Conservation (phyloP, 345 rosid genomes). For the Linum lewisii region DNA sequence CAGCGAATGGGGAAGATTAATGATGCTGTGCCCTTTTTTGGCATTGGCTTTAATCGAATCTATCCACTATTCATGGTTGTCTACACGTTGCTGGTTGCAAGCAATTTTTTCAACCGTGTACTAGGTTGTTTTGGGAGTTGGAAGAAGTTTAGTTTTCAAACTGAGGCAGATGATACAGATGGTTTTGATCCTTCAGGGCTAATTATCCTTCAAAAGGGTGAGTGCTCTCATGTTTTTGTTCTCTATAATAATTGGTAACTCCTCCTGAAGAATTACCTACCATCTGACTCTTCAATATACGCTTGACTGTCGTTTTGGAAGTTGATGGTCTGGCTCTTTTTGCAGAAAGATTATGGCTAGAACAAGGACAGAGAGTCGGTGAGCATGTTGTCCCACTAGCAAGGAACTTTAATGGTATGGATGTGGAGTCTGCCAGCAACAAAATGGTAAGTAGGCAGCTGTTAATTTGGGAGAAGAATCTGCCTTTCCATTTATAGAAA, state of each 20-base stretch:
- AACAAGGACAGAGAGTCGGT: conserved; percentile 74
- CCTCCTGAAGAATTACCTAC: background rate
- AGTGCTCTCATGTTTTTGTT: background rate
- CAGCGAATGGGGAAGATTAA: conserved; percentile 97
- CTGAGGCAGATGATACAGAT: conserved; percentile 73
- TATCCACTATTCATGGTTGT: conserved; percentile 97
- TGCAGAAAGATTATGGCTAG: conserved; percentile 80
- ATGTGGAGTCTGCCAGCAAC: conserved; percentile 49
- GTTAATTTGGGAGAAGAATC: no score
- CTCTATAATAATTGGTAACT: background rate
- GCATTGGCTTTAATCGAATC: conserved; percentile 74
- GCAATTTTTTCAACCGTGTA: conserved; percentile 86
- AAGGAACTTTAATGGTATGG: conserved; percentile 66
- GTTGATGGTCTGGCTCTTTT: background rate
- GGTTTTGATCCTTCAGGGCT: conserved; percentile 95
- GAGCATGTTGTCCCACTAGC: conserved; percentile 91
- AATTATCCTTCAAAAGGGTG: conserved; percentile 84
- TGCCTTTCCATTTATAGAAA: no score
- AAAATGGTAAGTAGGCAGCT: conserved; percentile 33
- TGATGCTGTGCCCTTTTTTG: conserved; percentile 74
- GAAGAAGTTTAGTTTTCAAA: conserved; percentile 80
- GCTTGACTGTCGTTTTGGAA: background rate
- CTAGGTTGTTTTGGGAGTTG: conserved; percentile 89
- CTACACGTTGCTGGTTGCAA: conserved; percentile 79
- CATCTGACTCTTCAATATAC: background rate